phyloP scores from a whole-genome alignment of 768 basidiomycete genomes.

The Scleroderma bovista region DNA sequence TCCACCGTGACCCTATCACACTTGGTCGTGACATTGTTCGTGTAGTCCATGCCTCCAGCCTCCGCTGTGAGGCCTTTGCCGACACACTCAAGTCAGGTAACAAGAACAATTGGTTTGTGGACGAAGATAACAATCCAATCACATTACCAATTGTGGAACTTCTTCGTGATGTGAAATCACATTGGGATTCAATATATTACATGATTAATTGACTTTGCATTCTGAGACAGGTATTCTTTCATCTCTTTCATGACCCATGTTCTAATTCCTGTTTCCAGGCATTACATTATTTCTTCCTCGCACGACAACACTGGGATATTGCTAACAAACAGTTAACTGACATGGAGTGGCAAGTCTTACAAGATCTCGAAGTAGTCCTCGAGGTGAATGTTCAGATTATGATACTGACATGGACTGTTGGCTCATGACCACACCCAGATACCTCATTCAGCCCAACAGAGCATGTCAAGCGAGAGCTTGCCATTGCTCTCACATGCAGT shows the following conservation, averaged over 20 bases:
- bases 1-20: background rate
- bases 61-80: background rate
- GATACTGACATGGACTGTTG: too few relatives aligned
- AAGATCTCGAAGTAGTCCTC: constrained; percentile 2
- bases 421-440: too few relatives aligned
- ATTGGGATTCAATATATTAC: constrained; percentile 35
- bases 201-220: constrained; percentile 23
- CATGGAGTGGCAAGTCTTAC: background rate
- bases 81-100: background rate
- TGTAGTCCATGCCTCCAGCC: background rate
- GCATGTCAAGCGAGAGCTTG: background rate
- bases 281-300: background rate
- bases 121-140: background rate
- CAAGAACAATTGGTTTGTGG: constrained; percentile 1
- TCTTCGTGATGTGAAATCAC: constrained; percentile 29
- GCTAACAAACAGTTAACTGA: background rate
- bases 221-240: background rate
- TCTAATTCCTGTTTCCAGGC: background rate
- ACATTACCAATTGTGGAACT: constrained; percentile 1
- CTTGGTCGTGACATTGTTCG: background rate
- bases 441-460: background rate
- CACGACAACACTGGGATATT: background rate
- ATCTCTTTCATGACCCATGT: background rate
- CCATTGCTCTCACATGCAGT: background rate
- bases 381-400: background rate